Percentiles rank a stretch among this genome's conserved stretches.
Conservation (phyloP, 441 rosid species). For the Syzygium syzygioides region DNA sequence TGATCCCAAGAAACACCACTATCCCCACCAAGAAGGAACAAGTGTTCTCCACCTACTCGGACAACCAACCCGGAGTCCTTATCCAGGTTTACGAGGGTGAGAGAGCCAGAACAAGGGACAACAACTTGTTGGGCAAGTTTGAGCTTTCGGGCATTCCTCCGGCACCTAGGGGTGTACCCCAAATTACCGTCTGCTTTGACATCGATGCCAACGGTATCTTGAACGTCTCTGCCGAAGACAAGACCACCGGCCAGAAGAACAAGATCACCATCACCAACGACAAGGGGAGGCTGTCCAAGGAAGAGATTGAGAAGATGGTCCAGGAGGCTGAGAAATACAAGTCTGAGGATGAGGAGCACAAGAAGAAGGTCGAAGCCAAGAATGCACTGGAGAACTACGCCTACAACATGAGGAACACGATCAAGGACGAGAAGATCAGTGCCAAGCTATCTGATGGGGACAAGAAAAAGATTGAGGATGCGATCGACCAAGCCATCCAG, state of each 20-base stretch:
- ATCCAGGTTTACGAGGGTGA: background rate
- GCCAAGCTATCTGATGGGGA: background rate
- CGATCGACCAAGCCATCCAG: background rate
- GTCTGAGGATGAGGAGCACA: background rate
- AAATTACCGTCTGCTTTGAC: background rate
- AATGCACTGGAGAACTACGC: background rate
- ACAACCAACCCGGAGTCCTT: background rate
- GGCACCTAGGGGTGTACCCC: background rate
- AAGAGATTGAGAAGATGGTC: background rate
- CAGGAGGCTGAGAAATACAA: background rate
- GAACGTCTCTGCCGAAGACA: background rate
- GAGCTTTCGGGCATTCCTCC: background rate
- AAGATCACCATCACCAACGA: conserved; percentile 4
- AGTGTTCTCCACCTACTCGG: background rate
- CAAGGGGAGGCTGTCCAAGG: background rate
- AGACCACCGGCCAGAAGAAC: background rate
- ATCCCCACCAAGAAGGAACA: background rate
- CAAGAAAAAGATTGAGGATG: background rate
- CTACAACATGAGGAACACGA: background rate
- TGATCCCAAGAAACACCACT: background rate
- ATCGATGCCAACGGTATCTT: background rate
- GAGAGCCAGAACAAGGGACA: background rate
- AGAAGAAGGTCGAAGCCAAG: background rate
- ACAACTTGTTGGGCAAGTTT: background rate
- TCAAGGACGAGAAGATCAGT: background rate